phyloP scores from a whole-genome alignment of 495 filamentous ascomycete genomes.

The Corynascus novoguineensis region DNA sequence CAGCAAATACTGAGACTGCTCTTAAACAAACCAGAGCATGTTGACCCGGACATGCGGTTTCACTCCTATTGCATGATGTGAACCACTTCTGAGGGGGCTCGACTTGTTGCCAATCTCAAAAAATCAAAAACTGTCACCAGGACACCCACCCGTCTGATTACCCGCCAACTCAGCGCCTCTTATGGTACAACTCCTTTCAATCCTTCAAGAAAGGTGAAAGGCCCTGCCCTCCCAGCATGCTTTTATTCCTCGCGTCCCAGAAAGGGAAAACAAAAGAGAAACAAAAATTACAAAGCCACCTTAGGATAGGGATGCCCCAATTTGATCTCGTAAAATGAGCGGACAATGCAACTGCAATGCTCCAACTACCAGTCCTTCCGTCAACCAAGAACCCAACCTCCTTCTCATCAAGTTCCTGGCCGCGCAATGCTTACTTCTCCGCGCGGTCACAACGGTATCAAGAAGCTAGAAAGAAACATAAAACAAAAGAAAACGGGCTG shows the following conservation, averaged over 20 bases:
- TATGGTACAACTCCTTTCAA: constrained; percentile 9
- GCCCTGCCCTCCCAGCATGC: background rate
- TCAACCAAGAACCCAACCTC: background rate
- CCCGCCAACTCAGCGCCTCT: background rate
- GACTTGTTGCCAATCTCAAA: background rate
- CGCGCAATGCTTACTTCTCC: background rate
- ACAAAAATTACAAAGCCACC: background rate
- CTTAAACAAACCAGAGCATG: background rate
- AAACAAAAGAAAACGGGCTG: background rate
- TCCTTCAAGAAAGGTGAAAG: background rate
- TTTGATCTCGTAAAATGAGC: background rate
- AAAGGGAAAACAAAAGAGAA: no score
- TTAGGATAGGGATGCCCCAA: background rate
- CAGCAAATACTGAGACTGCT: constrained; percentile 1
- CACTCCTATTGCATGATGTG: background rate
- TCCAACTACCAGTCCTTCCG: background rate
- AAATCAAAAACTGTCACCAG: constrained; percentile 1
- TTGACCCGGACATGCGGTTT: background rate
- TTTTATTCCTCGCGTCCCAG: constrained; percentile 2
- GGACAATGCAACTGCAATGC: background rate
- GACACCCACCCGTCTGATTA: constrained; percentile 7
- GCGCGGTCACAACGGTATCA: constrained; percentile 5
- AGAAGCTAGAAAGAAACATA: background rate
- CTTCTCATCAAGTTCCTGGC: background rate
- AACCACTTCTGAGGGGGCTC: background rate